These are phyloP conservation scores for Kitagawia praeruptora DNA, from an alignment of 129 eudicot genomes.

Conservation along the genomic window DNA sequence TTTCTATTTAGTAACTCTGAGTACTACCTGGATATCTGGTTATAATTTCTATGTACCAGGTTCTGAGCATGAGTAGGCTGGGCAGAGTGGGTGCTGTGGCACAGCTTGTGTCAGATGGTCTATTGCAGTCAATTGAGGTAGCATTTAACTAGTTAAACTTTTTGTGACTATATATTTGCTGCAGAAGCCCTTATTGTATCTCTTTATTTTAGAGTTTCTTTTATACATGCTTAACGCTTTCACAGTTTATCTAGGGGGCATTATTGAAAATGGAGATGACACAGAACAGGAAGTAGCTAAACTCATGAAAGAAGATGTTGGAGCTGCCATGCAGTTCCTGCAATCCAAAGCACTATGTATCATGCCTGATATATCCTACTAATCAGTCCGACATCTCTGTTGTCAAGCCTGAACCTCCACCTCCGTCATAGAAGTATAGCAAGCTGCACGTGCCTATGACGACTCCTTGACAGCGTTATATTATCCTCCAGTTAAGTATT, in stretches of 20 bases:
- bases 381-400: conserved; percentile 44
- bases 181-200: background rate
- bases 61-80: conserved; percentile 97
- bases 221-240: background rate
- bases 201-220: background rate
- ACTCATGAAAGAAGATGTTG: conserved; percentile 92
- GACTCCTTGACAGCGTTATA: conserved; percentile 26
- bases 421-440: conserved; percentile 39
- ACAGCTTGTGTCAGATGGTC: conserved; percentile 82
- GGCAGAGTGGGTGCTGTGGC: conserved; percentile 98
- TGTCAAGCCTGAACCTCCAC: conserved; percentile 70
- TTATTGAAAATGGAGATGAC: conserved; percentile 49
- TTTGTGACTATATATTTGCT: background rate
- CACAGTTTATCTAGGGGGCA: conserved; percentile 24
- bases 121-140: conserved; percentile 72
- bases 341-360: conserved; percentile 92
- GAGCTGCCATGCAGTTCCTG: conserved; percentile 92
- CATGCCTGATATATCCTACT: conserved; percentile 84
- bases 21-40: background rate
- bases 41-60: conserved; percentile 35
- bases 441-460: conserved; percentile 43
- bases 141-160: background rate
- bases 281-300: conserved; percentile 83
- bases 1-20: no score
- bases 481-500: background rate